Conservation (phyloP, 139 green algal species). For the Chlorella sp. region DNA sequence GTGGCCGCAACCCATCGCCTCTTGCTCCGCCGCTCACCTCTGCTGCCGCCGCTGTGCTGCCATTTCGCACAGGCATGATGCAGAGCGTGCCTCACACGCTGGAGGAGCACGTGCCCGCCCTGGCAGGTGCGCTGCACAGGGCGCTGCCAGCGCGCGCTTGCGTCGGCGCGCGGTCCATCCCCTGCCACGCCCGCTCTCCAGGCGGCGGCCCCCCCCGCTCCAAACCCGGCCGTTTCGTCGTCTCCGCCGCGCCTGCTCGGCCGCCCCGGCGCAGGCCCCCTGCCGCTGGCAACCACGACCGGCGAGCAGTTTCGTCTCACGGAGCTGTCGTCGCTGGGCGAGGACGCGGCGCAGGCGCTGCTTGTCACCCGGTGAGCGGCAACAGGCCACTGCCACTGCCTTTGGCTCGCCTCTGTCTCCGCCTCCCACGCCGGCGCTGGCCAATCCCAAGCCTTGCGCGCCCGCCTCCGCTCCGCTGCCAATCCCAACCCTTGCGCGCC, state of each 20-base stretch:
- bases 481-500: neutral
- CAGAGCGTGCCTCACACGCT: conserved; percentile 39
- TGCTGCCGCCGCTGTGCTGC: neutral
- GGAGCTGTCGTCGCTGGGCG: too few species aligned
- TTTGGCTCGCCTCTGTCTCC: neutral
- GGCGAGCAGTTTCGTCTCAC: too few species aligned
- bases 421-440: neutral
- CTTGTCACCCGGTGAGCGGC: conserved; percentile 16
- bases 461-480: neutral
- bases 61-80: neutral
- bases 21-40: too few species aligned
- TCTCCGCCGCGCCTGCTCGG: too few species aligned
- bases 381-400: neutral
- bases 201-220: too few species aligned
- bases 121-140: conserved; percentile 31
- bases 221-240: too few species aligned
- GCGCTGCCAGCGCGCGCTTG: too few species aligned
- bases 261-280: too few species aligned
- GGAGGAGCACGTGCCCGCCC: conserved; percentile 40
- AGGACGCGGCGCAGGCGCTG: conserved; percentile 16
- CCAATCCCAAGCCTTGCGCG: neutral
- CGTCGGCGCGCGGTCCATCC: too few species aligned
- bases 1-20: too few species aligned
- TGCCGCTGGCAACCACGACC: too few species aligned
- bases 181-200: too few species aligned